A percentile compares a stretch with the other conserved stretches of the same genome.
Conservation (phyloP, 176 grass and related monocot genomes). For the Ensete glaucum region DNA sequence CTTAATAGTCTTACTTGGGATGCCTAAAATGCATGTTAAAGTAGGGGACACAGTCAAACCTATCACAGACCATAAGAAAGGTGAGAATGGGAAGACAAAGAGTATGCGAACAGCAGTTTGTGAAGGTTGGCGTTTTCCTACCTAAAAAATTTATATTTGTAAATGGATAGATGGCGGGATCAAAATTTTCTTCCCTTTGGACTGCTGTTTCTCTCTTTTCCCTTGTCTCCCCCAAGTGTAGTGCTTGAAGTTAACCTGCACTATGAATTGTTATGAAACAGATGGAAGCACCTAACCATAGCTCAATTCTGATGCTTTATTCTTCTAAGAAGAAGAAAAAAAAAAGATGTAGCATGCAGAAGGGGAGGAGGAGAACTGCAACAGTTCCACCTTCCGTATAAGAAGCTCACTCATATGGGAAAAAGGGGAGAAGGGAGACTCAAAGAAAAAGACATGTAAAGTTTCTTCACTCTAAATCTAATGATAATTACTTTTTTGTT, state of each 20-base stretch:
- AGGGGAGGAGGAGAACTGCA: conserved; percentile 27
- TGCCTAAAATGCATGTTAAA: conserved; percentile 87
- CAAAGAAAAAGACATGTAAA: no score
- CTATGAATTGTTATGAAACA: conserved; percentile 15
- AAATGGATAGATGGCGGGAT: background rate
- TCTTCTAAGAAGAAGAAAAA: conserved; percentile 21
- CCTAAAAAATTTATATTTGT: background rate
- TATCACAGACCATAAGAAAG: conserved; percentile 70
- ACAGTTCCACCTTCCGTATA: no score
- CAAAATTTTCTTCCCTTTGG: background rate
- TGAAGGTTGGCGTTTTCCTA: conserved; percentile 41
- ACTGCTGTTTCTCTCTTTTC: background rate
- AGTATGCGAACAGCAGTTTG: conserved; percentile 82
- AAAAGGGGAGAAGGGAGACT: no score
- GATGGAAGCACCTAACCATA: conserved; percentile 80
- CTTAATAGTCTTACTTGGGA: conserved; percentile 67
- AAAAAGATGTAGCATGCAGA: conserved; percentile 62
- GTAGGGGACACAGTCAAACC: conserved; percentile 69
- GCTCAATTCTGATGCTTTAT: conserved; percentile 93
- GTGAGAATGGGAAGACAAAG: conserved; percentile 70
- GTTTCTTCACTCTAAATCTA: no score
- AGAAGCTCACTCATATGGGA: no score
- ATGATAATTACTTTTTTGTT: no score
- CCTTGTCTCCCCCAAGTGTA: background rate
- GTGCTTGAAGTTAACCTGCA: background rate